Evolutionary conservation across 495 filamentous ascomycete species (phyloP).

Genomic region (Sabuloglossum arenarium): DNA sequence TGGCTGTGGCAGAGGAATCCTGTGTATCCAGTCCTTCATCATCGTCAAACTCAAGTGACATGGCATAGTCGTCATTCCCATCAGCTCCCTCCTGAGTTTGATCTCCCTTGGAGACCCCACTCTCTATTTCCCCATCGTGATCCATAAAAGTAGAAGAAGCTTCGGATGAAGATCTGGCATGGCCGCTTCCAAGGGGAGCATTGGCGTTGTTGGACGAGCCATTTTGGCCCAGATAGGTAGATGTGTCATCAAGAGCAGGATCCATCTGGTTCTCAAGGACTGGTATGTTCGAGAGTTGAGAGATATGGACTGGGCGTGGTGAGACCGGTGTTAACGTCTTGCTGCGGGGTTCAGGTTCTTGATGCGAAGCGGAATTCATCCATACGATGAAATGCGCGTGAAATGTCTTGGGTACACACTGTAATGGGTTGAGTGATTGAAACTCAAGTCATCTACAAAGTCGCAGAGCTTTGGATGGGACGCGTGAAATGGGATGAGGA

Average conservation of each 20-base stretch:
- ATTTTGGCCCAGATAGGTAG: slow-evolving; percentile 21
- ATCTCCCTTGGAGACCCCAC: background rate
- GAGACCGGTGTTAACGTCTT: slow-evolving; percentile 52
- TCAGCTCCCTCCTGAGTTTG: slow-evolving; percentile 7
- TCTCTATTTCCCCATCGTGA: background rate
- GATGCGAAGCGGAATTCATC: slow-evolving; percentile 45
- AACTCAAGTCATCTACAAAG: slow-evolving; percentile 13
- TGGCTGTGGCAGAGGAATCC: slow-evolving; percentile 3
- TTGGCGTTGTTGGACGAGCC: background rate
- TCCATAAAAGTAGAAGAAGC: slow-evolving; percentile 1
- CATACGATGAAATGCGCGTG: slow-evolving; percentile 4
- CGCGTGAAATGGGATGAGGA: background rate
- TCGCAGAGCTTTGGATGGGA: background rate
- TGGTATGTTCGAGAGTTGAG: slow-evolving; percentile 48
- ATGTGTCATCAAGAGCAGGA: slow-evolving; percentile 46
- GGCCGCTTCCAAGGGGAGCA: background rate
- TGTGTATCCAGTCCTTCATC: slow-evolving; percentile 13
- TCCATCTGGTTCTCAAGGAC: slow-evolving; percentile 56
- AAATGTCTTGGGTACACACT: background rate
- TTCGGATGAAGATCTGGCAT: background rate
- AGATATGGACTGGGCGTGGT: slow-evolving; percentile 46
- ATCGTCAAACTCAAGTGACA: slow-evolving; percentile 28
- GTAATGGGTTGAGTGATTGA: background rate
- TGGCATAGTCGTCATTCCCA: slow-evolving; percentile 26
- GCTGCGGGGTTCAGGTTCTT: slow-evolving; percentile 43